A percentile compares a stretch with the other conserved stretches of the same genome.
These are phyloP conservation scores for Speleostelium caveatum DNA, from an alignment of 78 protist genomes.

Conservation along the genomic window DNA sequence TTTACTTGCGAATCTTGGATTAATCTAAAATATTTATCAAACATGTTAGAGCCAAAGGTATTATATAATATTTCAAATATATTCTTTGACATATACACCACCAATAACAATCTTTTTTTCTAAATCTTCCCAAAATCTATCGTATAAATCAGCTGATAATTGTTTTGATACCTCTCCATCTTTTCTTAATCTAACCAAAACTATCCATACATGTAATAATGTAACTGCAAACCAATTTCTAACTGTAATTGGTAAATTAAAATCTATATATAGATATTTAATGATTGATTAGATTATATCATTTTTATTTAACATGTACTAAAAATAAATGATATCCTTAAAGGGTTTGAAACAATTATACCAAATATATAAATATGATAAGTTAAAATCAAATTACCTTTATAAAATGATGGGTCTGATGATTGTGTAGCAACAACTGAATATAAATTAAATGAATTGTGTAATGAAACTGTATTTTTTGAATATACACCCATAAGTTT, in stretches of 20 bases:
- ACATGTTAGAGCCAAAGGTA: not conserved
- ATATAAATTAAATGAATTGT: slow-evolving; percentile 29
- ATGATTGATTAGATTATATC: no score
- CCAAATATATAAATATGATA: no score
- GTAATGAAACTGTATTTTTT: slow-evolving; percentile 36
- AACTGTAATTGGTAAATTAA: slow-evolving; percentile 49
- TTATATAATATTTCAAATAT: not conserved
- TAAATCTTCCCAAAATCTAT: slow-evolving; percentile 77
- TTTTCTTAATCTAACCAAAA: slow-evolving; percentile 59
- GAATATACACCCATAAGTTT: slow-evolving; percentile 37
- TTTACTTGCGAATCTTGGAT: slow-evolving; percentile 37
- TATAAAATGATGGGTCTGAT: slow-evolving; percentile 46
- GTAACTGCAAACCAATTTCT: slow-evolving; percentile 67
- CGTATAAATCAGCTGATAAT: slow-evolving; percentile 55
- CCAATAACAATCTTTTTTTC: slow-evolving; percentile 49
- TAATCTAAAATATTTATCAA: slow-evolving; percentile 19
- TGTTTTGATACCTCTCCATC: slow-evolving; percentile 25
- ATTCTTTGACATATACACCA: slow-evolving; percentile 49
- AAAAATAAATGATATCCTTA: no score
- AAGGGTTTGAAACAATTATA: no score
- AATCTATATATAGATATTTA: no score
- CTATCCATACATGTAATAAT: slow-evolving; percentile 52
- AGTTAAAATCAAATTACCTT: no score
- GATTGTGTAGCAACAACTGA: slow-evolving; percentile 28
- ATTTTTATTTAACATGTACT: no score